Percentiles rank a stretch among this genome's conserved stretches.
Conservation (phyloP, 2,329 filamentous ascomycete species). For the Atkinsonella texensis region DNA sequence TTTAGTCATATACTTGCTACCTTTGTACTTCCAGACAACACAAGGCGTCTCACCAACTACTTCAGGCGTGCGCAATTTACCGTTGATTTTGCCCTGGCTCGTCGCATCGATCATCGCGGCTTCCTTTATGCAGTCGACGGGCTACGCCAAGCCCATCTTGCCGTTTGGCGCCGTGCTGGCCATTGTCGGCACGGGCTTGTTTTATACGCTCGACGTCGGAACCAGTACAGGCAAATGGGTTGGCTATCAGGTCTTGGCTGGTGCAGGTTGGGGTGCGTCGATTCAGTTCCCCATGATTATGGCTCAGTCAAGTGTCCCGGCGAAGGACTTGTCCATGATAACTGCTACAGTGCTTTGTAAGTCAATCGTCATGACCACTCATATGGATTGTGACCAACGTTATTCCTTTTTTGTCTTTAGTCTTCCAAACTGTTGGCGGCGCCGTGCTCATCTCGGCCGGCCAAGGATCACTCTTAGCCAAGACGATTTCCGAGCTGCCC, state of each 20-base stretch:
- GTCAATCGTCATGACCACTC: not conserved
- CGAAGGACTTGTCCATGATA: not conserved
- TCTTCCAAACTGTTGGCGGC: not conserved
- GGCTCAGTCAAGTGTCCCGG: slow-evolving; percentile 16
- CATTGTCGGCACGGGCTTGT: slow-evolving; percentile 27
- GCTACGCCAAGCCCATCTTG: slow-evolving; percentile 34
- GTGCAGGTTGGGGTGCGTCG: slow-evolving; percentile 25
- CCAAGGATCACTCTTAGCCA: not conserved
- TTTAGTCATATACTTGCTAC: slow-evolving; percentile 25
- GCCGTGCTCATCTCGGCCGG: not conserved
- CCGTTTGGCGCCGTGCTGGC: slow-evolving; percentile 21
- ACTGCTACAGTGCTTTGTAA: slow-evolving; percentile 27
- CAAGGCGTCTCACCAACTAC: slow-evolving; percentile 28
- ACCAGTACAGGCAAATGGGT: slow-evolving; percentile 28
- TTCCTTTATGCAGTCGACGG: slow-evolving; percentile 8
- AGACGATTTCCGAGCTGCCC: not conserved
- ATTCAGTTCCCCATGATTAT: slow-evolving; percentile 28
- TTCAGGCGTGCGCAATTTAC: slow-evolving; percentile 27
- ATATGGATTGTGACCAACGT: not conserved
- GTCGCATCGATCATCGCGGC: slow-evolving; percentile 8
- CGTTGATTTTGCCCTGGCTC: slow-evolving; percentile 23
- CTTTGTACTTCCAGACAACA: slow-evolving; percentile 35
- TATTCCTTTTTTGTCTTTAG: not conserved
- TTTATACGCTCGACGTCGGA: slow-evolving; percentile 27
- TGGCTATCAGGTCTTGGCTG: slow-evolving; percentile 30